A percentile compares a stretch with the other conserved stretches of the same genome.
These are phyloP conservation scores for Chaetomium olivaceum DNA, from an alignment of 2,329 filamentous ascomycete genomes.

Conservation along the genomic window DNA sequence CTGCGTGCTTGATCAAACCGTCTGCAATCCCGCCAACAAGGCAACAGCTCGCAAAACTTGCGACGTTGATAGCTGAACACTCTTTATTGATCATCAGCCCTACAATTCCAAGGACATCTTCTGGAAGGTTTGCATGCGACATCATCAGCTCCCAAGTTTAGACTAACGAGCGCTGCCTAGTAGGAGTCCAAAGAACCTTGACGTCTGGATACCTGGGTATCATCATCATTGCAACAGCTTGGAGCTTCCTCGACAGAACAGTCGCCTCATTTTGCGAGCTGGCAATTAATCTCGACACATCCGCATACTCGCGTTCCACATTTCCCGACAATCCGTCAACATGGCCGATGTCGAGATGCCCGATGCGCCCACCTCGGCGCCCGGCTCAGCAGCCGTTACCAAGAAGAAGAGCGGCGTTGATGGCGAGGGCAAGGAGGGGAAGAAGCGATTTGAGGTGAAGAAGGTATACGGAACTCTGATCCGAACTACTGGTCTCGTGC, in stretches of 20 bases:
- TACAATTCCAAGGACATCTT: not conserved
- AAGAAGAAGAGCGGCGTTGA: conserved; percentile 51
- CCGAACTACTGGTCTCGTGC: not conserved
- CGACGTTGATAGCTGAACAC: not conserved
- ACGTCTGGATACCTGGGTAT: not conserved
- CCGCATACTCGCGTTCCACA: accelerated
- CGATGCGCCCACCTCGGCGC: conserved; percentile 66
- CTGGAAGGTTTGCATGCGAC: conserved; percentile 8
- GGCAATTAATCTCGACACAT: not conserved
- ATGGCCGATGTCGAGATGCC: conserved; percentile 99
- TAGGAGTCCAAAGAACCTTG: conserved; percentile 5
- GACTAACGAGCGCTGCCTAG: conserved; percentile 20
- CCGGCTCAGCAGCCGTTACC: conserved; percentile 56
- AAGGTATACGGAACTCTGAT: conserved; percentile 62
- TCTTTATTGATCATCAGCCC: not conserved
- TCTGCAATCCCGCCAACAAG: not conserved
- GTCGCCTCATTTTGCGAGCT: not conserved
- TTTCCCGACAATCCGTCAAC: conserved; percentile 22
- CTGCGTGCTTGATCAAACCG: not conserved
- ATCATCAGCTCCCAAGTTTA: conserved; percentile 17
- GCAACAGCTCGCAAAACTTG: not conserved
- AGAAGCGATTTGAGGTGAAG: conserved; percentile 98
- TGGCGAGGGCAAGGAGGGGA: conserved; percentile 53
- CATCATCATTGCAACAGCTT: not conserved
- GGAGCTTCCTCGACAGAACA: not conserved